Evolutionary conservation across 73 alveolate genomes (phyloP), one percentile per base, ranked within the genome.

Genomic region (Paramecium biaurelia): DNA sequence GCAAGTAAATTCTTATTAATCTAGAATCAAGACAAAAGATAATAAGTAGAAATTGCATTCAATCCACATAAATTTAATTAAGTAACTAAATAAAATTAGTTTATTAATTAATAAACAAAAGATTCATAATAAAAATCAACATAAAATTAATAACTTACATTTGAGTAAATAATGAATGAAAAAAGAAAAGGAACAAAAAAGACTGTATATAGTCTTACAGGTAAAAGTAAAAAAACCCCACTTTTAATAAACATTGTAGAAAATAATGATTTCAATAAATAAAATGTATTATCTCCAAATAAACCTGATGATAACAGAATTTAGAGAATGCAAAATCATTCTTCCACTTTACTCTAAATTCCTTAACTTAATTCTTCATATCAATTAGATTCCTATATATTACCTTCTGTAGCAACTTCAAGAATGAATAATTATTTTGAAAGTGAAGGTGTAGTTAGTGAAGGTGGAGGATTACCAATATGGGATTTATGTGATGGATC

Each of bases 391-490:
- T 72, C 86, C 5, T 72, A 2, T 21, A 38, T 38, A 35, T 63
- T n/a, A 30, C 86, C 86, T 72, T 72, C 86, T 34, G 58, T 38
- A 21, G 86, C 86, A n/a, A 72, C 86, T 1, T 72, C 86, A n/a
- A 72, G 34, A 37, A 35, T 72, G 14, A 72, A 32, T 34, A 72
- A 72, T 72, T 72, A 72, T 72, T 38, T 35, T 32, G 59, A 72
- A 72, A 72, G 86, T 35, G 86, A 72, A 28, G 63, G n/a, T 9
- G 86, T 72, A 0, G 56, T 72, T 21, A 72, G 86, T 72, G 86
- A 72, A 72, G 86, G 86, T 28, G 84, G 84, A 63, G 86, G 67
- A 35, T 72, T 72, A 18, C 86, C 86, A 5, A 72, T 72, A 28
- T 72, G 86, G 86, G 86, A 72, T 26, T 63, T 63, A 63, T 20